A percentile compares a stretch with the other conserved stretches of the same genome.
phyloP scores from a whole-genome alignment of 768 basidiomycete genomes.

The Sporobolomyces roseus region DNA sequence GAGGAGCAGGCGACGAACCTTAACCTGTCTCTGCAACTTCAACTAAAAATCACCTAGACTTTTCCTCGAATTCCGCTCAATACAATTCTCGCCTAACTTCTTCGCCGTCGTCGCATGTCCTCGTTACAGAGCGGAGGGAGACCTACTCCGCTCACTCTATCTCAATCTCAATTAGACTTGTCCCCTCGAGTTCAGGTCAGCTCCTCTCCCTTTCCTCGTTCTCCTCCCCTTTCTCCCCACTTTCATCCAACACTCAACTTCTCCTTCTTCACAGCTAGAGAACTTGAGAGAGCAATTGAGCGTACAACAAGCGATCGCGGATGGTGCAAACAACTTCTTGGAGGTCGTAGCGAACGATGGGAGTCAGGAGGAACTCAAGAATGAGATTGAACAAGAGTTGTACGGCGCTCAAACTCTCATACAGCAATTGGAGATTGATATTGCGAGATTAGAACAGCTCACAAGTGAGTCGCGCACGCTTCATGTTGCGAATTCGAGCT shows the following conservation, averaged over 20 bases:
- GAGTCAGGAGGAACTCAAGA: neutral
- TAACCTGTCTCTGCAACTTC: no score
- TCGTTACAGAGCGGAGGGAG: neutral
- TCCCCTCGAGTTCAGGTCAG: neutral
- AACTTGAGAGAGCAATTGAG: constrained; percentile 64
- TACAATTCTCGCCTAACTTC: no score
- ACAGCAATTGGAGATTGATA: neutral
- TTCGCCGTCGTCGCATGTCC: neutral
- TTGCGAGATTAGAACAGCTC: neutral
- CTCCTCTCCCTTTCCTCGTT: neutral
- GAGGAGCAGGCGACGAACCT: constrained; percentile 12
- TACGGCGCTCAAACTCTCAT: neutral
- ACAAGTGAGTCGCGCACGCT: no score
- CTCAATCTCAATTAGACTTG: neutral
- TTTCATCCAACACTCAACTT: neutral
- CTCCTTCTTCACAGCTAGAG: constrained; percentile 56
- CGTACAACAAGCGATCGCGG: constrained; percentile 75
- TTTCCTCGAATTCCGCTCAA: no score
- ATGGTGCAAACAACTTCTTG: constrained; percentile 84
- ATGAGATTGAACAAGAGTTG: constrained; percentile 5
- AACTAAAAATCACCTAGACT: no score
- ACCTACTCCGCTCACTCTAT: neutral
- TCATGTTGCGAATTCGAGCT: no score
- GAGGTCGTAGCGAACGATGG: constrained; percentile 41
- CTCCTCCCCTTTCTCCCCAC: neutral